A percentile compares a stretch with the other conserved stretches of the same genome.
phyloP scores from a whole-genome alignment of 192 early-diverging fungal genomes.

The Entophlyctis luteolus region DNA sequence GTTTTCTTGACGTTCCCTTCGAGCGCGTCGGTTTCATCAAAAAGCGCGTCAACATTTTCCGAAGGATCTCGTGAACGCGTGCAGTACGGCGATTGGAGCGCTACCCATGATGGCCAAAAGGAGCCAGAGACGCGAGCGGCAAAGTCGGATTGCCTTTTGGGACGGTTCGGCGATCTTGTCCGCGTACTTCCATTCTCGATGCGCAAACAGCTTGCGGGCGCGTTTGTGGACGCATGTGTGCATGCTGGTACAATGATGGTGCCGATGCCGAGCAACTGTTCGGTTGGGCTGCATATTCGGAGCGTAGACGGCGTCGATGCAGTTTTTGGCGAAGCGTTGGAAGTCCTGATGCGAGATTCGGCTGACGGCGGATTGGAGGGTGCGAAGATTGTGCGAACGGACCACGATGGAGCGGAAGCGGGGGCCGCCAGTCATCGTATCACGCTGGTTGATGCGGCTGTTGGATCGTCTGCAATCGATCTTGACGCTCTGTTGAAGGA shows the following conservation, averaged over 20 bases:
- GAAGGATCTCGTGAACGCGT: conserved; percentile 2
- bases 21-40: conserved; percentile 10
- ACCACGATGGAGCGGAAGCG: neutral
- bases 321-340: conserved; percentile 72
- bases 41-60: neutral
- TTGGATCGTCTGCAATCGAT: neutral
- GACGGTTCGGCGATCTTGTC: conserved; percentile 80
- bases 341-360: conserved; percentile 77
- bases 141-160: conserved; percentile 65
- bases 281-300: conserved; percentile 47
- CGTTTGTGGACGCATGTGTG: conserved; percentile 50
- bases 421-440: neutral
- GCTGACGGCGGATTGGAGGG: conserved; percentile 66
- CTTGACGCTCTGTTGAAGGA: neutral
- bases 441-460: neutral
- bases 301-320: conserved; percentile 73
- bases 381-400: conserved; percentile 16
- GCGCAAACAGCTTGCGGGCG: conserved; percentile 76
- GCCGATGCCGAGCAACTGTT: conserved; percentile 12
- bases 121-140: conserved; percentile 1
- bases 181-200: conserved; percentile 77
- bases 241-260: neutral
- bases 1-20: conserved; percentile 54
- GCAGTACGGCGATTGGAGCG: neutral
- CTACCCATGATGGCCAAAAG: neutral